Percentiles rank a stretch among this genome's conserved stretches.
phyloP scores from a whole-genome alignment of 1,139 yeast species.

The Blastobotrys serpentis region DNA sequence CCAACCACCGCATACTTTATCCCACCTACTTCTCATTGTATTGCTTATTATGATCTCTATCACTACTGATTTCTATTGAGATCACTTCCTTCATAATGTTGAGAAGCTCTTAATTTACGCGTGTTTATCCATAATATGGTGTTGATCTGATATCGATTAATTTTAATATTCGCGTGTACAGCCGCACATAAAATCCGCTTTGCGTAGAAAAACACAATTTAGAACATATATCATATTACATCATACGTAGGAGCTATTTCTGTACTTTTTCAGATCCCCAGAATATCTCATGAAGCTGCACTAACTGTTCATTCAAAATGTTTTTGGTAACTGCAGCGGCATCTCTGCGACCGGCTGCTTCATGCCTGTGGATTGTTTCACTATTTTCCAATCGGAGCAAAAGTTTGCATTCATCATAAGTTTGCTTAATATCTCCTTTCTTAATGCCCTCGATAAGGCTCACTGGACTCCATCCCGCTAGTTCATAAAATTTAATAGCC shows the following conservation, averaged over 20 bases:
- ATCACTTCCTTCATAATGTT: background rate
- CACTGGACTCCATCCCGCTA: slow-evolving; percentile 41
- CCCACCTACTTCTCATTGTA: background rate
- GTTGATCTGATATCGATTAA: no score
- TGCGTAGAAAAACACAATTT: no score
- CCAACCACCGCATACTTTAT: background rate
- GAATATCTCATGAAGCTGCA: slow-evolving; percentile 25
- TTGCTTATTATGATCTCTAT: background rate
- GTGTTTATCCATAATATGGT: no score
- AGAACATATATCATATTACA: background rate
- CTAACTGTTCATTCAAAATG: slow-evolving; percentile 27
- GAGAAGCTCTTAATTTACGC: no score
- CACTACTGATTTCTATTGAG: background rate
- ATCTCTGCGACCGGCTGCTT: slow-evolving; percentile 30
- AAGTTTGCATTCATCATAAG: slow-evolving; percentile 32
- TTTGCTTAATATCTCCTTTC: slow-evolving; percentile 21
- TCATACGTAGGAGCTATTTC: background rate
- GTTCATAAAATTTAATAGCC: slow-evolving; percentile 58
- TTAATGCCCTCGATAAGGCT: slow-evolving; percentile 28
- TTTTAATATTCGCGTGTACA: background rate
- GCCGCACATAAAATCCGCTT: no score
- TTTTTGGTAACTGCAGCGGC: slow-evolving; percentile 29
- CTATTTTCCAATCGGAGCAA: slow-evolving; percentile 30
- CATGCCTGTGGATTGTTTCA: slow-evolving; percentile 29
- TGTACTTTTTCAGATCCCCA: background rate